Percentiles rank a stretch among this genome's conserved stretches.
phyloP scores from a whole-genome alignment of 306 rosid genomes.

The Prunus davidiana region DNA sequence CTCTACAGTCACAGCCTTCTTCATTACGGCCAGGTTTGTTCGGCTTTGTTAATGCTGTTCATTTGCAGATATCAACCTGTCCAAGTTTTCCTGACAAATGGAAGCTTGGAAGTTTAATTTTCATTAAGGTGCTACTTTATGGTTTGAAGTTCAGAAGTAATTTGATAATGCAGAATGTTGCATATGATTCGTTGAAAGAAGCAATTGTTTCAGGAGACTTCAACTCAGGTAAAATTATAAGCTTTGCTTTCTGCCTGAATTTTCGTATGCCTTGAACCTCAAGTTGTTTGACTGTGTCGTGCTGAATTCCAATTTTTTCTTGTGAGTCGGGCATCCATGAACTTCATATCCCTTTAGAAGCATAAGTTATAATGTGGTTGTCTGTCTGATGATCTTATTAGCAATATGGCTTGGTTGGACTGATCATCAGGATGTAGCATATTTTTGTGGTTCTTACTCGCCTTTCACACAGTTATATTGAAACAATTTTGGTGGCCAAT shows the following conservation, averaged over 20 bases:
- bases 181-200: constrained; percentile 77
- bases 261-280: background rate
- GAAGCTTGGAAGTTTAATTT: background rate
- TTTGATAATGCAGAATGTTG: constrained; percentile 72
- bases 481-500: background rate
- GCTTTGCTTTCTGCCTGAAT: constrained; percentile 9
- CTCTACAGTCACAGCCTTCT: constrained; percentile 97
- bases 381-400: background rate
- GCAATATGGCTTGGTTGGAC: background rate
- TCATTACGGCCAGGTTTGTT: constrained; percentile 81
- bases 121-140: constrained; percentile 6
- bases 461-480: background rate
- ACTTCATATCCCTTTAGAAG: background rate
- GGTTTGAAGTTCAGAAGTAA: constrained; percentile 19
- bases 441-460: background rate
- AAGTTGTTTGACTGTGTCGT: background rate
- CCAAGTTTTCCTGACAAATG: background rate
- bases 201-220: constrained; percentile 51
- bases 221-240: constrained; percentile 46
- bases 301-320: background rate
- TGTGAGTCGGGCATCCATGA: background rate
- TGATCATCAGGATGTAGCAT: background rate
- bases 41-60: constrained; percentile 3
- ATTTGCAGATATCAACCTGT: too few species aligned
- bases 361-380: background rate